phyloP scores from a whole-genome alignment of 306 rosid genomes.

The Cicer cuneatum region DNA sequence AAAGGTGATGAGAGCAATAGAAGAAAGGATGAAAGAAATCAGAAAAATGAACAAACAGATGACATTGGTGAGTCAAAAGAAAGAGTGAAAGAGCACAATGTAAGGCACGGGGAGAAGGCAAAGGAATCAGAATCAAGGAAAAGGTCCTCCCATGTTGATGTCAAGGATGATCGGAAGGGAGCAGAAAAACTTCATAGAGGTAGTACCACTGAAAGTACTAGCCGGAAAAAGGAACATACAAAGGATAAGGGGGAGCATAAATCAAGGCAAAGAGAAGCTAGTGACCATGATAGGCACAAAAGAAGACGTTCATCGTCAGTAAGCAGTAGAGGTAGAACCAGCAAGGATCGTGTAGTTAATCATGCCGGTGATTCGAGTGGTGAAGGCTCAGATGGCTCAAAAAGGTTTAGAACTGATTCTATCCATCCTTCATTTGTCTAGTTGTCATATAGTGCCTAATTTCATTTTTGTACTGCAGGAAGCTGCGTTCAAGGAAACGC shows the following conservation, averaged over 20 bases:
- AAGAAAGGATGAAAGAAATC: conserved; percentile 67
- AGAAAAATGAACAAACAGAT: conserved; percentile 64
- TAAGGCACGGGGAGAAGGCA: conserved; percentile 57
- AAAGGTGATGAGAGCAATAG: conserved; percentile 61
- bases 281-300: conserved; percentile 68
- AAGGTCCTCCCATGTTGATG: conserved; percentile 65
- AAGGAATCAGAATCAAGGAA: conserved; percentile 76
- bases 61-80: conserved; percentile 66
- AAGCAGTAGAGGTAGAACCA: conserved; percentile 73
- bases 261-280: conserved; percentile 65
- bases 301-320: conserved; percentile 75
- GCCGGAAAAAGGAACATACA: conserved; percentile 65
- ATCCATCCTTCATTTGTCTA: conserved; percentile 30
- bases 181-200: conserved; percentile 60
- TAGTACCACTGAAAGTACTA: conserved; percentile 59
- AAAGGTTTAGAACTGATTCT: conserved; percentile 61
- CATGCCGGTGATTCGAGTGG: conserved; percentile 72
- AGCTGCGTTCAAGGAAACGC: conserved; percentile 73
- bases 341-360: conserved; percentile 58
- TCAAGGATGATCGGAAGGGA: conserved; percentile 71
- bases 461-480: conserved; percentile 63
- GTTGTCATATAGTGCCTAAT: conserved; percentile 46
- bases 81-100: conserved; percentile 59
- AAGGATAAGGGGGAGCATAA: conserved; percentile 76
- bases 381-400: conserved; percentile 78